These are phyloP conservation scores for Omphalea diandra DNA, from an alignment of 441 rosid genomes.

Conservation along the genomic window DNA sequence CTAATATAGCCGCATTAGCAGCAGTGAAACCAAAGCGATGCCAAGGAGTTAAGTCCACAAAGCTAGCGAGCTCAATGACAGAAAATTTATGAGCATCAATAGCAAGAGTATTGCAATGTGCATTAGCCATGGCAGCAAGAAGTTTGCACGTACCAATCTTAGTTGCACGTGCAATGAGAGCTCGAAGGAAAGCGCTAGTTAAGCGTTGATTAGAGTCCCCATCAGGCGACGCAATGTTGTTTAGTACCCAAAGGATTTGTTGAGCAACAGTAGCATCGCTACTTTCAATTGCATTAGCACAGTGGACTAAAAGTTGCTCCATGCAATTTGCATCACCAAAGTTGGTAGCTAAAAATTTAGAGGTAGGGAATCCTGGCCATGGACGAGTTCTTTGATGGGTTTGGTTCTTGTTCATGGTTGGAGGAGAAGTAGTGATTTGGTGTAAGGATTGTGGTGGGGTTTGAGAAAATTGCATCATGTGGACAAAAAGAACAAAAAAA, in stretches of 20 bases:
- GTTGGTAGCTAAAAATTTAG: constrained; percentile 46
- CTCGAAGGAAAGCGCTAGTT: constrained; percentile 65
- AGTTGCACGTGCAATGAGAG: constrained; percentile 73
- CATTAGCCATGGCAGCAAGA: constrained; percentile 46
- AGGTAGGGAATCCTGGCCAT: constrained; percentile 63
- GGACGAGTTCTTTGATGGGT: constrained; percentile 45
- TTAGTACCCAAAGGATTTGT: constrained; percentile 83
- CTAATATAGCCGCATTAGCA: constrained; percentile 71
- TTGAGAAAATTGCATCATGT: constrained; percentile 72
- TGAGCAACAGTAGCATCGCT: constrained; percentile 78
- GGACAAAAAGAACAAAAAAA: constrained; percentile 5
- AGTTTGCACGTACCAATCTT: constrained; percentile 55
- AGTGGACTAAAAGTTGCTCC: constrained; percentile 84
- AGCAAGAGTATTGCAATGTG: constrained; percentile 33
- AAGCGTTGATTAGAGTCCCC: constrained; percentile 88
- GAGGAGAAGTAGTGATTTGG: constrained; percentile 28
- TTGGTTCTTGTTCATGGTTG: constrained; percentile 43
- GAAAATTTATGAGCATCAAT: constrained; percentile 60
- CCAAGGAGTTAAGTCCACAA: constrained; percentile 90
- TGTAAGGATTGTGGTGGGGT: constrained; percentile 47
- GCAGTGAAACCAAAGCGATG: constrained; percentile 88
- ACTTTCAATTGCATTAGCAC: constrained; percentile 79
- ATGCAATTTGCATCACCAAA: constrained; percentile 75
- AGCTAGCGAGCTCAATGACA: constrained; percentile 74
- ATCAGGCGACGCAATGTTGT: constrained; percentile 78